These are phyloP conservation scores for Quercus parvula DNA, from an alignment of 306 rosid genomes.

Conservation along the genomic window DNA sequence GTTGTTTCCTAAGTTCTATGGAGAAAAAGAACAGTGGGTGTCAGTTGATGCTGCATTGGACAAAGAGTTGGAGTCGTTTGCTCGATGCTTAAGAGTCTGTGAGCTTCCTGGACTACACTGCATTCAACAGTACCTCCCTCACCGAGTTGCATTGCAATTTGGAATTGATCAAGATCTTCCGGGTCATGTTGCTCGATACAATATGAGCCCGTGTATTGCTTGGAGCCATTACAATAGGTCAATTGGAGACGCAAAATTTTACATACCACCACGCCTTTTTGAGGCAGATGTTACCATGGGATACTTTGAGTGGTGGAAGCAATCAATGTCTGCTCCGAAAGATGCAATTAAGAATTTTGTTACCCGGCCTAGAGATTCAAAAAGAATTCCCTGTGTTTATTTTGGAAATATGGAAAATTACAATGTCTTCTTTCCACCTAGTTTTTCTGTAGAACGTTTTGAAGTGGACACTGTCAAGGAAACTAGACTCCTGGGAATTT, in stretches of 20 bases:
- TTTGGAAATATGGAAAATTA: no score
- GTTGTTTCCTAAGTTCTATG: slow-evolving; percentile 4
- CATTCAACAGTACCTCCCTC: slow-evolving; percentile 39
- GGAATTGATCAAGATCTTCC: slow-evolving; percentile 64
- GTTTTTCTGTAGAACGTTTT: no score
- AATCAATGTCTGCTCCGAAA: background rate
- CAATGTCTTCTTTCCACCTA: no score
- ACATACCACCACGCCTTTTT: slow-evolving; percentile 7
- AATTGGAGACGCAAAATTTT: background rate
- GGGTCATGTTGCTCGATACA: background rate
- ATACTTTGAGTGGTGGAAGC: background rate
- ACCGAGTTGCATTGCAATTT: slow-evolving; percentile 60
- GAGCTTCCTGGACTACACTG: slow-evolving; percentile 34
- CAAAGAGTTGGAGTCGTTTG: slow-evolving; percentile 20
- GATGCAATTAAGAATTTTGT: background rate
- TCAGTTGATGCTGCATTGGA: slow-evolving; percentile 4
- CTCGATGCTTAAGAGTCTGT: slow-evolving; percentile 31
- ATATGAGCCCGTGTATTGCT: background rate
- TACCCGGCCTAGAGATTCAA: background rate
- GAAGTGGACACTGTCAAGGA: no score
- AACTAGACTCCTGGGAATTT: no score
- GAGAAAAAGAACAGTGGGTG: slow-evolving; percentile 5
- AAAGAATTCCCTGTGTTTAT: no score
- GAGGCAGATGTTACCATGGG: slow-evolving; percentile 27
- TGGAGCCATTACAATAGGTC: slow-evolving; percentile 4